These are phyloP conservation scores for Chenopodium album DNA, from an alignment of 148 eudicot species.

Conservation along the genomic window DNA sequence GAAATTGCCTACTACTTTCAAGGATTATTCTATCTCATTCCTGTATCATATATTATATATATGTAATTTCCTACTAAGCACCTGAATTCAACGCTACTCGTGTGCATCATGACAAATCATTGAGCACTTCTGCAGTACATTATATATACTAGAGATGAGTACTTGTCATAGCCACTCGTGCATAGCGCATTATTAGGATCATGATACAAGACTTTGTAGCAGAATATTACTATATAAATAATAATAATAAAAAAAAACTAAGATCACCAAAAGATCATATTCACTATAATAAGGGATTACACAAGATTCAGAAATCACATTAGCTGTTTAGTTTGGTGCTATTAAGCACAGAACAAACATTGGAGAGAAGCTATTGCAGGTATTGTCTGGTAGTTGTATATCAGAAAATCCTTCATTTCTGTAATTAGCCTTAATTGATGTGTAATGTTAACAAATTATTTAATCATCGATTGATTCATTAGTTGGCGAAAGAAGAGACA, in stretches of 20 bases:
- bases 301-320: background rate
- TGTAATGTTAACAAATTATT: background rate
- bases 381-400: background rate
- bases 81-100: background rate
- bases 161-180: background rate
- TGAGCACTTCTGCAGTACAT: background rate
- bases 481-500: background rate
- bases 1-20: background rate
- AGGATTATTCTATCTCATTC: background rate
- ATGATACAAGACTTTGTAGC: background rate
- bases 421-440: background rate
- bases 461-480: background rate
- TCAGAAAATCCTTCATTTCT: background rate
- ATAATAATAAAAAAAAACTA: no score
- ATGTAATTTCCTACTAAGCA: no score
- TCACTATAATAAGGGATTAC: background rate
- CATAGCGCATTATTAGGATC: background rate
- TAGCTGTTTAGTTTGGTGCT: constrained; percentile 10
- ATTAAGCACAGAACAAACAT: constrained; percentile 2
- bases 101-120: background rate
- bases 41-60: no score
- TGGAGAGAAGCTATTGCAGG: background rate
- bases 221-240: background rate
- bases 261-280: background rate
- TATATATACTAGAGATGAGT: background rate